phyloP scores from a whole-genome alignment of 768 basidiomycete genomes.

The Rhizopogon vesiculosus region DNA sequence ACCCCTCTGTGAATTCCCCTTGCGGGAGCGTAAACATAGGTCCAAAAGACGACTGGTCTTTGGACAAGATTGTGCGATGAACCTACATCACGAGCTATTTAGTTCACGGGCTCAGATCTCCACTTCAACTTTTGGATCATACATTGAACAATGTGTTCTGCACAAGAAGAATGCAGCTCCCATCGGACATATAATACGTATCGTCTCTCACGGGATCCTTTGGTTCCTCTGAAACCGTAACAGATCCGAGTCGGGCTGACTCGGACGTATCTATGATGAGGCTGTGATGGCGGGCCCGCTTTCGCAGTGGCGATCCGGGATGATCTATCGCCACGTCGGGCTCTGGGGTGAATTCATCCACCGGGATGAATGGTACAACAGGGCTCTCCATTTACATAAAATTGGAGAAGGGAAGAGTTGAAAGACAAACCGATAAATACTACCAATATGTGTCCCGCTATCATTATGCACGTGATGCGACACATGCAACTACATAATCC shows the following conservation, averaged over 20 bases:
- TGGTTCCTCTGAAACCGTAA: constrained; percentile 6
- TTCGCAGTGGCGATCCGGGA: constrained; percentile 7
- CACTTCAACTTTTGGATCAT: constrained; percentile 15
- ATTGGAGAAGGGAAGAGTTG: constrained; percentile 11
- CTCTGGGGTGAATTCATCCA: constrained; percentile 7
- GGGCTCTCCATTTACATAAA: constrained; percentile 11
- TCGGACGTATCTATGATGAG: constrained; percentile 5
- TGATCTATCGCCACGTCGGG: background rate
- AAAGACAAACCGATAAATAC: constrained; percentile 20
- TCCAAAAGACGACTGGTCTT: constrained; percentile 60
- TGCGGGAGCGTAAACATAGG: constrained; percentile 67
- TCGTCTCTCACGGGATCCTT: constrained; percentile 33
- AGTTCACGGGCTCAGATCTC: background rate
- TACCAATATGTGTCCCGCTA: background rate
- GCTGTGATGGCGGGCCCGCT: constrained; percentile 8
- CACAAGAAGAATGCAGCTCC: constrained; percentile 62
- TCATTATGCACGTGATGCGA: background rate
- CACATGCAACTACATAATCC: too few relatives aligned
- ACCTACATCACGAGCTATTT: constrained; percentile 33
- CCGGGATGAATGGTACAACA: constrained; percentile 16
- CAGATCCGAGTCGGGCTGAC: background rate
- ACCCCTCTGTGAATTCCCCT: constrained; percentile 50
- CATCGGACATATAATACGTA: constrained; percentile 62
- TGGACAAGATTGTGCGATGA: constrained; percentile 55
- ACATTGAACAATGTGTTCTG: constrained; percentile 68